phyloP scores from a whole-genome alignment of 345 rosid species.

The Angophora floribunda region DNA sequence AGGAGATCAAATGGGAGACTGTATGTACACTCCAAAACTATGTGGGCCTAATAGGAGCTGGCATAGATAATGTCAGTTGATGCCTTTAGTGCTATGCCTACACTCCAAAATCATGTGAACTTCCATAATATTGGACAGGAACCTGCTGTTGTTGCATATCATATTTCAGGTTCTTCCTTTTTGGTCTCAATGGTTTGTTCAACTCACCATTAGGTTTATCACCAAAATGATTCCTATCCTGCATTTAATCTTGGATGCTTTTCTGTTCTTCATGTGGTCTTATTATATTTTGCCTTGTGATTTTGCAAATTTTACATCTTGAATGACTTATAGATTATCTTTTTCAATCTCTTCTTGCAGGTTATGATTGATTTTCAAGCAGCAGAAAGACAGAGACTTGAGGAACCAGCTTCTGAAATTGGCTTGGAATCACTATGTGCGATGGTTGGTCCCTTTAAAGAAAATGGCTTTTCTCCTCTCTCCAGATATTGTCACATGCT shows the following conservation, averaged over 20 bases:
- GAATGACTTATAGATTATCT: background rate
- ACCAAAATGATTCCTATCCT: background rate
- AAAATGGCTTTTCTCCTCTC: background rate
- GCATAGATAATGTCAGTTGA: background rate
- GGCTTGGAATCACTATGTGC: constrained; percentile 97
- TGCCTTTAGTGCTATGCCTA: background rate
- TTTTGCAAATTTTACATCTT: background rate
- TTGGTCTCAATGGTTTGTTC: background rate
- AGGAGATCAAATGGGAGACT: background rate
- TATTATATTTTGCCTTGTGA: background rate
- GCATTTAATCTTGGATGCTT: background rate
- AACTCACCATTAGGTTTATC: background rate
- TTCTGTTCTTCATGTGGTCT: background rate
- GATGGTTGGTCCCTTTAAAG: constrained; percentile 48
- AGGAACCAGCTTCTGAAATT: constrained; percentile 89
- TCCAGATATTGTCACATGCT: background rate
- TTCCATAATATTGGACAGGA: background rate
- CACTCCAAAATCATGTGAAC: background rate
- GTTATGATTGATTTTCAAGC: constrained; percentile 99
- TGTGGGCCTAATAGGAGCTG: no score
- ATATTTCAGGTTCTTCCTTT: background rate
- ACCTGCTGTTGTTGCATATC: background rate
- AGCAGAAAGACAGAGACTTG: constrained; percentile 81
- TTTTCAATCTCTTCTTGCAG: constrained; percentile 17
- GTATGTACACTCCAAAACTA: background rate